Evolutionary conservation across 352 stramenopile genomes (phyloP), one percentile per base, ranked within the genome.

Genomic region (Phytopythium ostracodes): DNA sequence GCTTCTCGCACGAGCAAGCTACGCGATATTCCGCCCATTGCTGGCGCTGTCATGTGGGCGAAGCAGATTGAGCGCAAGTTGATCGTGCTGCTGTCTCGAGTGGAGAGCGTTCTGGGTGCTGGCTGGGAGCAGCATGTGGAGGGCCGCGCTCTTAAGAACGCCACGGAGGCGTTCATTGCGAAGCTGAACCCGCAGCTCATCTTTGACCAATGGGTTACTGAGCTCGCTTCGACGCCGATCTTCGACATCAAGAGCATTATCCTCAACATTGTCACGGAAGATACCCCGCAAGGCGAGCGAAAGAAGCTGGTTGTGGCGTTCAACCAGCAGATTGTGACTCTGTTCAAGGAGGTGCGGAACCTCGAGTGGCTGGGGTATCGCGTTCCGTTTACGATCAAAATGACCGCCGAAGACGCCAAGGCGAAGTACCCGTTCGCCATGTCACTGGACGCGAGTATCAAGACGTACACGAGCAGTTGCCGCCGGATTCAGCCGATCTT

Each of bases 21-120:
- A 29, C 87, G 97, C 52, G 98, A 99, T 59, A 98, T 99, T 40
- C 98, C 98, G 22, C 97, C 97, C 25, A 96, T 99, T 40, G 94
- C 94, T 38, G 97, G 96, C 31, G 98, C 98, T 53, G 98, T 99
- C 47, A 93, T 99, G 69, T 99, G 98, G 98, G 97, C 97, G 18
- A 98, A 98, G 67, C 98, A 99, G 77, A 99, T 99, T 77, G 97
- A 99, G 73, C 85, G 96, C n/a, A 98, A 99, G 72, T 75, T 99
- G 17, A 91, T 98, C 73, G 89, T 96, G 60, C 79, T 99, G 7
- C 88, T 99, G 54, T 85, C 92, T n/a, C 84, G 97, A 42, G 97
- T 99, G 65, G 90, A 98, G 63, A 96, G 98, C 68, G 97, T 99
- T 20, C 87, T 99, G 6, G 98, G 94, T 49, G 67, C 74, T 24